Conservation (phyloP, 2,329 filamentous ascomycete genomes). For the Neophaeococcomyces aloes region DNA sequence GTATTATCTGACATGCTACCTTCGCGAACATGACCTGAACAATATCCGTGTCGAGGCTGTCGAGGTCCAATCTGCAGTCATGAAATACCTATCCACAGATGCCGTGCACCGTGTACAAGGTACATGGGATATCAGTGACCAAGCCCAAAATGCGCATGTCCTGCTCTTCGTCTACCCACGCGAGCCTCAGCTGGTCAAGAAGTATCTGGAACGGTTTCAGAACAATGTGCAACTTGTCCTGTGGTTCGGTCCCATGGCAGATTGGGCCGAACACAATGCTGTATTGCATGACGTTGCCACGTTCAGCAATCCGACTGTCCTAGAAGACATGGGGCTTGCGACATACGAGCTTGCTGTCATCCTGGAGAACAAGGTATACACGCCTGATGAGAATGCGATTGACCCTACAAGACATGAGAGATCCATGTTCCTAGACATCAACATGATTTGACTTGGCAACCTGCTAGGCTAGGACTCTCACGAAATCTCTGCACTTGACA, state of each 20-base stretch:
- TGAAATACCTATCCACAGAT: background rate
- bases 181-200: background rate
- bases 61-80: background rate
- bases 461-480: too few relatives aligned
- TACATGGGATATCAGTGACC: slow-evolving; percentile 1
- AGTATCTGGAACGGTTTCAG: background rate
- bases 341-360: background rate
- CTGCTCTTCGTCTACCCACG: slow-evolving; percentile 6
- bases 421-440: background rate
- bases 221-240: background rate
- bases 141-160: background rate
- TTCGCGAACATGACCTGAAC: background rate
- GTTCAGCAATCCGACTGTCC: background rate
- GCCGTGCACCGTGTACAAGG: slow-evolving; percentile 2
- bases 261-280: slow-evolving; percentile 5
- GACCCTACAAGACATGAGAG: background rate
- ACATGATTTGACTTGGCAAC: too few relatives aligned
- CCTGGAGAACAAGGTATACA: background rate
- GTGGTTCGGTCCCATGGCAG: slow-evolving; percentile 2
- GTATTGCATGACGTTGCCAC: background rate
- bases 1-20: background rate
- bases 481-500: too few relatives aligned
- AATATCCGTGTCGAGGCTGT: slow-evolving; percentile 1
- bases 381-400: background rate
- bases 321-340: background rate